Evolutionary conservation across 1,139 yeast species (phyloP), one percentile per base, ranked within the genome.

Genomic region (Magnusiomyces ingens): DNA sequence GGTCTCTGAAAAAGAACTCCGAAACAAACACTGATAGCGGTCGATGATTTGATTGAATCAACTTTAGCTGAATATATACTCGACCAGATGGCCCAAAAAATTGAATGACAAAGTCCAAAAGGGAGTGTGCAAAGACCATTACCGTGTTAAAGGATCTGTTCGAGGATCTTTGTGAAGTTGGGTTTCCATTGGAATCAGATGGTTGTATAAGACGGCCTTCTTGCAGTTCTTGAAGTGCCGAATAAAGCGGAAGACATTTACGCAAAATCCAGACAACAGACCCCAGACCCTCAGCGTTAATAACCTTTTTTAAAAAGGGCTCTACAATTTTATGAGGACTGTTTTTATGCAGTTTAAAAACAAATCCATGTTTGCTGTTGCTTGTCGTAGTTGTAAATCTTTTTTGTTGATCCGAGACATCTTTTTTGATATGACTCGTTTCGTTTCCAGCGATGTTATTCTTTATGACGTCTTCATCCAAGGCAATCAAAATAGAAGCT

Each of bases 201-300:
- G 8, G 17, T 12, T 32, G 19, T 29, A 22, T 4, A 26, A 17
- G 12, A n/a, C 45, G 22, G 13, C 36, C 37, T 38, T 38, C 19
- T 19, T 15, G 15, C 18, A 38, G 41, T 18, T 58, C 58, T 41
- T 55, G 56, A n/a, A 66, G 53, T 0, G 65, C 60, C 36, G 54
- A 52, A 45, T 64, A 66, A 42, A 66, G 45, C 2, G 67, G 63
- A n/a, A 64, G 58, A 0, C 68, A 62, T 6, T 57, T 55, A 15
- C 58, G 62, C 22, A 66, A 57, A 37, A 65, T 54, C 63, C 65
- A 62, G 1, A 66, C 60, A 6, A 66, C 67, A 10, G 68, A 59
- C n/a, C 57, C 54, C 18, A 66, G 56, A 1, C 69, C 69, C 15
- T 60, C 57, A 12, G 50, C 53, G 17, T 55, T 55, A 41, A 66